Conservation (phyloP, 2,329 filamentous ascomycete genomes). For the Rugonectria rugulosa region DNA sequence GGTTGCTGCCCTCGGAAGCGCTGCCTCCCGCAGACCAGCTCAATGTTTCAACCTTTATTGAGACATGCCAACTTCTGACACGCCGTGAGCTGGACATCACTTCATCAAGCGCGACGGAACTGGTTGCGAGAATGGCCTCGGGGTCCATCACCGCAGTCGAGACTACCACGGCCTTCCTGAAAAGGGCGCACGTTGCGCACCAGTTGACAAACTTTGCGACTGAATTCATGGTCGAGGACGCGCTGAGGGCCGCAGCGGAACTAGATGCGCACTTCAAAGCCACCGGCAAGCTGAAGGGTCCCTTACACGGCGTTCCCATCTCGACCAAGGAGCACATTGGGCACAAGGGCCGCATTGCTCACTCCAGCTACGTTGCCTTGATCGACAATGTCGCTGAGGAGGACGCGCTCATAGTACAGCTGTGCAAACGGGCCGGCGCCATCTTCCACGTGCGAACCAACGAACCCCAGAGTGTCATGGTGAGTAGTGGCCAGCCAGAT, state of each 20-base stretch:
- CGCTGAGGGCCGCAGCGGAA: conserved; percentile 14
- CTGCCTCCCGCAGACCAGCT: conserved; percentile 7
- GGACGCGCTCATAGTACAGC: too few relatives aligned
- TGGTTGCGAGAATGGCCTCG: conserved; percentile 2
- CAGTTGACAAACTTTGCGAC: conserved; percentile 31
- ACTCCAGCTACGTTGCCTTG: too few relatives aligned
- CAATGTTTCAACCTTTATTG: conserved; percentile 1
- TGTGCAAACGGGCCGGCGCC: too few relatives aligned
- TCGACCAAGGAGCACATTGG: too few relatives aligned
- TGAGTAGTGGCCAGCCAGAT: too few relatives aligned
- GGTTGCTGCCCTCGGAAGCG: conserved; percentile 12
- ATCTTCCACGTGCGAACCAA: too few relatives aligned
- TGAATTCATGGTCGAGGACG: conserved; percentile 30
- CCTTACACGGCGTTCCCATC: too few relatives aligned
- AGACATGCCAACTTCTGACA: background rate
- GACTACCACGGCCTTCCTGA: conserved; percentile 25
- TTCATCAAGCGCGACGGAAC: background rate
- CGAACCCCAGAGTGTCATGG: too few relatives aligned
- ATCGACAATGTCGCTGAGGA: too few relatives aligned
- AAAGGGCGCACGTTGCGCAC: conserved; percentile 27
- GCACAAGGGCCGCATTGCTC: too few relatives aligned
- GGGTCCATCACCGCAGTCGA: conserved; percentile 12
- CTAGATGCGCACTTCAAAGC: too few relatives aligned
- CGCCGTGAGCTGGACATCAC: conserved; percentile 11
- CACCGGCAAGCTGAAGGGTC: too few relatives aligned